Percentiles rank a stretch among this genome's conserved stretches.
Conservation (phyloP, 306 rosid species). For the Arachis hypogaea region DNA sequence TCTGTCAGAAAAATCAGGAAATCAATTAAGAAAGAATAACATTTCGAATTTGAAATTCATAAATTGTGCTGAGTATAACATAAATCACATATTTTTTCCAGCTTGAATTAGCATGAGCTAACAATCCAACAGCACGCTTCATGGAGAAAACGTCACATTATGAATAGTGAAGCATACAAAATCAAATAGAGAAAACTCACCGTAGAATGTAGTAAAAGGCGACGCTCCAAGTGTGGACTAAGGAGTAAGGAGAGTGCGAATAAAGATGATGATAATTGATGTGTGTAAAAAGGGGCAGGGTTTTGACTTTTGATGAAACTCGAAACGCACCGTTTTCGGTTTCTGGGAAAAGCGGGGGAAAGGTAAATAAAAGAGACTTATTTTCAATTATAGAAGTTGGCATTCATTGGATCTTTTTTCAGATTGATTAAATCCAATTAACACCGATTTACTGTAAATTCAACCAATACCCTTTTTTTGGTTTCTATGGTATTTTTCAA, state of each 20-base stretch:
- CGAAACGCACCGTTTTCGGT: conserved; percentile 7
- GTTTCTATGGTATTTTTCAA: no score
- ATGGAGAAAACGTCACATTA: not conserved
- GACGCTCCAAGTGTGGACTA: not conserved
- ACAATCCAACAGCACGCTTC: not conserved
- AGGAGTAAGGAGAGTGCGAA: not conserved
- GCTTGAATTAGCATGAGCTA: not conserved
- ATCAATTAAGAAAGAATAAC: no score
- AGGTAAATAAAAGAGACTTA: not conserved
- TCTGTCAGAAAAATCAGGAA: no score
- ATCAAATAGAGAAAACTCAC: not conserved
- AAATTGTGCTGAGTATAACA: not conserved
- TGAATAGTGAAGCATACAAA: not conserved
- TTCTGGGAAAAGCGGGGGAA: not conserved
- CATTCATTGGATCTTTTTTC: no score
- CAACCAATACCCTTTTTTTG: no score
- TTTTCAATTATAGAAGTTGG: no score
- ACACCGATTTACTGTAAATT: no score
- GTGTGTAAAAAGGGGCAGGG: not conserved
- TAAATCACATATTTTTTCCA: not conserved
- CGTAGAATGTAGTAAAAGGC: not conserved
- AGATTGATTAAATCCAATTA: no score
- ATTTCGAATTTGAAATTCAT: not conserved
- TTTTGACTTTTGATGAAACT: not conserved
- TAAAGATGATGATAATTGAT: no score